These are phyloP conservation scores for Truncatella angustata DNA, from an alignment of 2,329 filamentous ascomycete genomes.

Conservation along the genomic window DNA sequence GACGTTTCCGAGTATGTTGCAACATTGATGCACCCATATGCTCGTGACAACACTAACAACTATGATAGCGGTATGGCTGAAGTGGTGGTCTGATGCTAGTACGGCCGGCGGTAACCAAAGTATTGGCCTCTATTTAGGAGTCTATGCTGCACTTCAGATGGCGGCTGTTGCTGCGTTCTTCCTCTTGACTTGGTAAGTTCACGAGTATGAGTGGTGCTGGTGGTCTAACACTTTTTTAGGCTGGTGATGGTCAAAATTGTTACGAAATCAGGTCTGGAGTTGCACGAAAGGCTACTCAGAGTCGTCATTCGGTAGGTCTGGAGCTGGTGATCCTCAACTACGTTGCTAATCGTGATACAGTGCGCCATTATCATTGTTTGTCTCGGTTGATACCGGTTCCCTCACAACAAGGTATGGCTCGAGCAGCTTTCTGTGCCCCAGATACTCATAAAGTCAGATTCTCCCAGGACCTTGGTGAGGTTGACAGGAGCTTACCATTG, in stretches of 20 bases:
- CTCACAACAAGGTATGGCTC: slow-evolving; percentile 4
- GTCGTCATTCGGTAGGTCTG: neutral
- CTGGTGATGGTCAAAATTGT: slow-evolving; percentile 6
- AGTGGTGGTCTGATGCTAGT: slow-evolving; percentile 46
- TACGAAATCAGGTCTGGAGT: neutral
- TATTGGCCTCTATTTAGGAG: slow-evolving; percentile 34
- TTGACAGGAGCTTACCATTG: slow-evolving; percentile 6
- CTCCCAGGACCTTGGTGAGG: slow-evolving; percentile 2
- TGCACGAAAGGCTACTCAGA: slow-evolving; percentile 2
- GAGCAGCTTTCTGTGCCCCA: neutral
- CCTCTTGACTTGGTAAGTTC: slow-evolving; percentile 21
- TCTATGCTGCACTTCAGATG: slow-evolving; percentile 29
- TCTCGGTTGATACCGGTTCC: slow-evolving; percentile 3
- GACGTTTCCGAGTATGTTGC: neutral
- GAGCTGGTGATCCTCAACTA: neutral
- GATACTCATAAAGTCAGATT: neutral
- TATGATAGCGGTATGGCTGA: slow-evolving; percentile 40
- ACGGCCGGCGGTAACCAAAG: slow-evolving; percentile 32
- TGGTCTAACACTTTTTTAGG: neutral
- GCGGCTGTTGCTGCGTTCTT: slow-evolving; percentile 21
- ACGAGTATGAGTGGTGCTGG: neutral
- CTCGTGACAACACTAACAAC: neutral
- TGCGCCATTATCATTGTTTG: neutral
- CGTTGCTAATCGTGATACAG: neutral
- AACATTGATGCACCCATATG: neutral